Evolutionary conservation across 2,329 filamentous ascomycete species (phyloP), one percentile per base, ranked within the genome.

Genomic region (Trichoderma guizhouense): DNA sequence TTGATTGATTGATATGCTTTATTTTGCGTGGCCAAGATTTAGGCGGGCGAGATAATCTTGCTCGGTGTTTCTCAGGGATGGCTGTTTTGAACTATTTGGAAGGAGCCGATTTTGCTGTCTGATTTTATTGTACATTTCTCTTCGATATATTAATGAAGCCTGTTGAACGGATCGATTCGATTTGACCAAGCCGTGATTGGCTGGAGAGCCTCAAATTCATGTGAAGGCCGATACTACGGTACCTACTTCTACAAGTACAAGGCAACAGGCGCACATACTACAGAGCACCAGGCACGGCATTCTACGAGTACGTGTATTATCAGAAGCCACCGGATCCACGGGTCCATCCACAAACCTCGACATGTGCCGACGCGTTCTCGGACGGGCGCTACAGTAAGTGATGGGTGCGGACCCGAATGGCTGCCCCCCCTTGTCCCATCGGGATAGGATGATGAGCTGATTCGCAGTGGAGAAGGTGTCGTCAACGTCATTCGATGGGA

Each of bases 371-470:
- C n/a, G 21, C 34, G n/a, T n/a, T 6, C 60, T 39, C 24, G 60
- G 15, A 39, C 60, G 32, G 34, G 34, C 53, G 51, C 51, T 24
- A 9, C 34, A 36, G 34, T 36, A 36, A 36, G 34, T 36, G 34
- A 36, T 36, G 34, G 34, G 14, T 30, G 65, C 51, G 36, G 65
- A 68, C 53, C 65, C 65, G 53, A 43, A 43, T 28, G 64, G 34
- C 15, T 57, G 15, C 53, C 26, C 26, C 34, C 34, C 64, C 51
- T 47, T 21, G 53, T 60, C 53, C 53, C 24, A 28, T 34, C 26
- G 53, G 34, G 28, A 61, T 61, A 43, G 55, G 53, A 43, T 43
- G 65, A 69, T 69, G 65, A 26, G 53, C 55, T 60, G 65, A 69
- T 69, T 18, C 14, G 65, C 32, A n/a, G 53, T 43, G 53, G 64